A percentile compares a stretch with the other conserved stretches of the same genome.
Conservation (phyloP, 495 filamentous ascomycete genomes). For the Neurospora cerealis region DNA sequence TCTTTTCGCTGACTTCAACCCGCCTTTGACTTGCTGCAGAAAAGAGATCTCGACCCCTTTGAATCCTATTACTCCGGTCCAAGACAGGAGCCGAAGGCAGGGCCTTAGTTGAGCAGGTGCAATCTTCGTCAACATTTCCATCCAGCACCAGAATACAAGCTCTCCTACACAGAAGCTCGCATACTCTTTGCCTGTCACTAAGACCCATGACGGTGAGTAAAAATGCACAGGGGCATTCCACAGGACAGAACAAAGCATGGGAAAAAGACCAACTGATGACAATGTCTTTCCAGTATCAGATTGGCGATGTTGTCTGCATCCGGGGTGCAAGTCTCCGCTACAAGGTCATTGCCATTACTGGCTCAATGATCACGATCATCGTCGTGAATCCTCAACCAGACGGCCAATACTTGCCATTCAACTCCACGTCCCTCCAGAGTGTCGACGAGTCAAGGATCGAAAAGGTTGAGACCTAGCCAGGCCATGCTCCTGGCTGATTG, state of each 20-base stretch:
- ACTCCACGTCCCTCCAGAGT: slow-evolving; percentile 7
- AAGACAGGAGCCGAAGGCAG: neutral
- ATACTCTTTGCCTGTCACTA: neutral
- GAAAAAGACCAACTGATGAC: neutral
- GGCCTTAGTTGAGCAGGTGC: neutral
- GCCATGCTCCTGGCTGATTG: neutral
- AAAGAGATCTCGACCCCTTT: neutral
- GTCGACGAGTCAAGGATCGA: slow-evolving; percentile 18
- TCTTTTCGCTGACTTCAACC: neutral
- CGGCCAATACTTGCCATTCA: slow-evolving; percentile 12
- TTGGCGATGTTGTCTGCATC: slow-evolving; percentile 14
- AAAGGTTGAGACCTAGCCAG: neutral
- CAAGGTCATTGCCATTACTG: slow-evolving; percentile 17
- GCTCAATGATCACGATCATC: slow-evolving; percentile 16
- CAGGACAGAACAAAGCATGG: neutral
- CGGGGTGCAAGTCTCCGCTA: slow-evolving; percentile 10
- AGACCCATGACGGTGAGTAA: neutral
- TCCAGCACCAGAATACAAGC: neutral
- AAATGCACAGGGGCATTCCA: neutral
- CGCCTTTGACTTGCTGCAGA: neutral
- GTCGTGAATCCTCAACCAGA: slow-evolving; percentile 18
- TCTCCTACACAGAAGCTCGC: neutral
- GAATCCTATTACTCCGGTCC: neutral
- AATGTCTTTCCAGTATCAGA: neutral
- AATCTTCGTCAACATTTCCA: neutral